Evolutionary conservation across 768 basidiomycete species (phyloP), one percentile per base, ranked within the genome.

Genomic region (Lactarius sp.): DNA sequence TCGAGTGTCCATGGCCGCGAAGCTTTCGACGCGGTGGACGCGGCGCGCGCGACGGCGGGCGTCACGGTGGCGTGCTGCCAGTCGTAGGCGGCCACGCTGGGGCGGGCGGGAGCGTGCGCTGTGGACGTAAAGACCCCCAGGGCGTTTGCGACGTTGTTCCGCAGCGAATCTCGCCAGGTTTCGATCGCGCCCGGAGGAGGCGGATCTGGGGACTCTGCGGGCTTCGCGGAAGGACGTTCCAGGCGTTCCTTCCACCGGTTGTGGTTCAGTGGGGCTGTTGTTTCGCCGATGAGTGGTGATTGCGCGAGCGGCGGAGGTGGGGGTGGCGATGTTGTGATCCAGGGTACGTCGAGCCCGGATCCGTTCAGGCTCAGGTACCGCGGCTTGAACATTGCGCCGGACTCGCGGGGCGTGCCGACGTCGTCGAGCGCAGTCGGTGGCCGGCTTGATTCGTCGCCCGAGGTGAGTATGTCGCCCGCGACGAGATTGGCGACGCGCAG

Each of bases 401-500:
- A 59, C 7, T 59, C 62, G 58, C 62, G 59, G 10, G 67, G 68
- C 3, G 69, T 69, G 31, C 71, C 69, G 51, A 65, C 68, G 18
- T 68, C 69, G 41, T 51, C 66, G 50, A 50, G 64, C 53, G 51
- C 70, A 50, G 59, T 72, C 66, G 66, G 70, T 60, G 66, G 72
- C 37, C 46, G 70, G 51, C 64, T 73, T 42, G 66, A 71, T 64
- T 68, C 74, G 64, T 73, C 72, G 65, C 54, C 74, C 54, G 72
- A 75, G 65, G 33, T 73, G 18, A 61, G 70, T 51, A 75, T 59
- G 55, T 84, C 82, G 6, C 79, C 83, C 8, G 81, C 79, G 2
- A 75, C 70, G 57, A 78, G 72, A 68, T 85, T 84, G 33, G 80
- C 74, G 52, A 85, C 77, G 52, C 76, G 78, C 18, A 84, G 75